Base-by-base conservation (phyloP, 441 rosid genomes). In the Pelargonium fulgidum region DNA sequence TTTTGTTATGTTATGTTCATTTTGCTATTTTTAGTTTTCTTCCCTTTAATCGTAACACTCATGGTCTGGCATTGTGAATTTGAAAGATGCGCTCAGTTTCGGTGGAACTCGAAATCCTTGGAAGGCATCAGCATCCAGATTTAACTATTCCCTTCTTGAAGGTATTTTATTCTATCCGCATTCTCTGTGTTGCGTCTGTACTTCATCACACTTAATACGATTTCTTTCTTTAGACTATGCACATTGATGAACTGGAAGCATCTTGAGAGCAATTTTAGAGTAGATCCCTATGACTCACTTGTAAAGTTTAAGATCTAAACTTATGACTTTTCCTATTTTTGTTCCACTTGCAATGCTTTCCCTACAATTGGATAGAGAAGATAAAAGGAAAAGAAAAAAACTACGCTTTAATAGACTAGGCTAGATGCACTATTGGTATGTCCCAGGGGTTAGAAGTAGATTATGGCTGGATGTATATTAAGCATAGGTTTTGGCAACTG, bases 121-220 rank as follows among this genome's bases (percentile, higher is more conserved):
- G 96, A 68, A 84, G 97, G 82, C 90, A 90, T 80, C 93, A 86
- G 68, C 97, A 92, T 81, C 96, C 99, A 59, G 87, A 87, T 77
- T 82, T 94, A 75, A 94, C 93, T 73, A 65, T 84, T 76, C 87
- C 97, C 71, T 91, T 94, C 82, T 67, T 94, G 63, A 94, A 94
- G 99, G 99, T 93, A 26, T 16, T 68, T 44, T 36, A 13, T 29
- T 13, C 26, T 52, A 41, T 48, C 29, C 45, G 44, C 39, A n/a
- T 48, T 47, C 62, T 66, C 67, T 29, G 10, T 45, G 69, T 7
- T 65, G 24, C 41, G 2, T 45, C 17, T 66, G 14, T 8, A 20
- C 5, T 66, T 41, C 13, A 7, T 66, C 24, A 10, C n/a, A 16
- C 14, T 19, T 10, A n/a, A 20, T 19, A 13, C 7, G 16, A 12